Base-by-base conservation (phyloP, 805 yeast genomes). In the Lachancea nothofagi region DNA sequence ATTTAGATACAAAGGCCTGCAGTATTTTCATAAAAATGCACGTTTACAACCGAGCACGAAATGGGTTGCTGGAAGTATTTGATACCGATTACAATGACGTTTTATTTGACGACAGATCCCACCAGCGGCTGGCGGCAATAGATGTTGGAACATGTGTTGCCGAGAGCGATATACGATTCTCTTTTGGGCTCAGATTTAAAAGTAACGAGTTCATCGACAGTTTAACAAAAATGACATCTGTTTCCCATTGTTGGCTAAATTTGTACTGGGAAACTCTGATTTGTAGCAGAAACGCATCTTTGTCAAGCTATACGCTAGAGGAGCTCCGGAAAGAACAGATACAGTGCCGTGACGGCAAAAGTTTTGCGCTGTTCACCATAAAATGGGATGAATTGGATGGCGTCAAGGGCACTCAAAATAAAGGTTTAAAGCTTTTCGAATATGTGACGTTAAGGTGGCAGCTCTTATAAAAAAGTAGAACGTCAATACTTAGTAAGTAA, bases 351-450 rank as follows among this genome's bases (percentile, higher is more conserved):
- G 46, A 43, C 34, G 29, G 40, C 9, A 26, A 26, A 21, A 44
- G 47, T 18, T 30, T 45, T 8, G 35, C 38, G 17, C 26, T 29
- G 14, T 34, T 41, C 29, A 33, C 38, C 19, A 44, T 46, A 33
- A 41, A 53, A 28, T 77, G 80, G 80, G 64, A 66, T 2, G 70
- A 74, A 0, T 63, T 81, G 49, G 94, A 84, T 58, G 94, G 95
- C 0, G 69, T 69, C 42, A 70, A 71, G 46, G 94, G 93, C 1
- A 70, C 78, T 1, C 51, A 54, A n/a, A 65, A 65, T 33, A 72
- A 70, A 46, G 88, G 88, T 0, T 40, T 64, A 3, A 65, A 67
- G 44, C 48, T 72, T 8, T 80, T 83, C 49, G 79, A 78, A n/a
- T 38, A 60, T 8, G 49, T 78, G 5, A 69, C 67, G 36, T 51